These are phyloP conservation scores for Amaranthus tricolor DNA, from an alignment of 179 eudicot genomes.

Conservation along the genomic window DNA sequence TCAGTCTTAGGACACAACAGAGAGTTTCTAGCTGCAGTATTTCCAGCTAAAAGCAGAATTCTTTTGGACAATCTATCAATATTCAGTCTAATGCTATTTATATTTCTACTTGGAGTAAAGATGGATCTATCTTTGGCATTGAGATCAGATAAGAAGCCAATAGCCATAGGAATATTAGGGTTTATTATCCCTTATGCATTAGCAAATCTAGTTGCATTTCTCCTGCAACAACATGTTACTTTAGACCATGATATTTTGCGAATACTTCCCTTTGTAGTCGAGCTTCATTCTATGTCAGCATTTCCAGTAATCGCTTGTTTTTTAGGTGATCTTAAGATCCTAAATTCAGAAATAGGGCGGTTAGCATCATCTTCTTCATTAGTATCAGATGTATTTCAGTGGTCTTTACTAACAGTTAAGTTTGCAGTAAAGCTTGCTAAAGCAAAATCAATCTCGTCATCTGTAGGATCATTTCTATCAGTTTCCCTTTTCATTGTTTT, in stretches of 20 bases:
- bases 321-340: conserved; percentile 42
- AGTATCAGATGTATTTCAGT: conserved; percentile 38
- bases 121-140: conserved; percentile 40
- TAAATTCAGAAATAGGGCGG: conserved; percentile 44
- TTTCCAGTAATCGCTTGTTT: conserved; percentile 44
- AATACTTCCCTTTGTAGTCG: conserved; percentile 36
- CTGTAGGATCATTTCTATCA: conserved; percentile 38
- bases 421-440: conserved; percentile 25
- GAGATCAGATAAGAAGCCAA: conserved; percentile 44
- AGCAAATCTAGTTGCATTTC: conserved; percentile 35
- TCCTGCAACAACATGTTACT: conserved; percentile 26
- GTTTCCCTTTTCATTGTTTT: conserved; percentile 23
- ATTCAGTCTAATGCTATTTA: conserved; percentile 44
- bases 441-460: conserved; percentile 23
- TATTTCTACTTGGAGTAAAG: conserved; percentile 51
- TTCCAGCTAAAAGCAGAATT: conserved; percentile 36
- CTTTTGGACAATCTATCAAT: conserved; percentile 41
- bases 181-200: conserved; percentile 39
- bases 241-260: conserved; percentile 34
- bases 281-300: conserved; percentile 42
- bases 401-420: conserved; percentile 32
- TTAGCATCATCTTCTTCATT: conserved; percentile 47
- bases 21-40: conserved; percentile 29
- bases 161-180: conserved; percentile 42
- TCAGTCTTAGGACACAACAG: conserved; percentile 42